A percentile compares a stretch with the other conserved stretches of the same genome.
Evolutionary conservation across 495 filamentous ascomycete species (phyloP).

Genomic region (Penicillium egyptiacum): DNA sequence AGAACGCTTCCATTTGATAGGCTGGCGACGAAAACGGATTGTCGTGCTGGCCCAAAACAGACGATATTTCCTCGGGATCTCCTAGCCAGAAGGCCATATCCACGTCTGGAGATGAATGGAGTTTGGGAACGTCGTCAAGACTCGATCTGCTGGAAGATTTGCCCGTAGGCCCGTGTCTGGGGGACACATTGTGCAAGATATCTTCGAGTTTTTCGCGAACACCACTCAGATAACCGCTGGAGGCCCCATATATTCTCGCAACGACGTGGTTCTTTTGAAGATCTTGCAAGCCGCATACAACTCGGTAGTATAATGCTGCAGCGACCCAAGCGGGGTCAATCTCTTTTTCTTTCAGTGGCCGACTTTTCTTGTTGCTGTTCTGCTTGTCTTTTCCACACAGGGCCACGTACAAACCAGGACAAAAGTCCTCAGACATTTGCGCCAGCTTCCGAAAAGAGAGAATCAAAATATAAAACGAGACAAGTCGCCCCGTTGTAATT

Average conservation of each 20-base stretch:
- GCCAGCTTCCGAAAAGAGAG: slow-evolving; percentile 5
- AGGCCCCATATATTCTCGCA: slow-evolving; percentile 10
- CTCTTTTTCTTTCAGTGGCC: not conserved
- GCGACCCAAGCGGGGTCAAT: slow-evolving; percentile 16
- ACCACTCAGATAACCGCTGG: not conserved
- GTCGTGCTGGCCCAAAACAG: not conserved
- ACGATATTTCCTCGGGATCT: not conserved
- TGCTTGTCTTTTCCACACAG: slow-evolving; percentile 8
- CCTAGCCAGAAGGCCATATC: slow-evolving; percentile 6
- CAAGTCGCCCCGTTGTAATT: slow-evolving; percentile 4
- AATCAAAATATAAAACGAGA: slow-evolving; percentile 14
- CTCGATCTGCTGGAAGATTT: not conserved
- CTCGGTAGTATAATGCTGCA: slow-evolving; percentile 20
- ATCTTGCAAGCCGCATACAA: slow-evolving; percentile 7
- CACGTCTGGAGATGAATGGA: not conserved
- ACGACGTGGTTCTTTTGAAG: slow-evolving; percentile 4
- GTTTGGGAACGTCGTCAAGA: slow-evolving; percentile 8
- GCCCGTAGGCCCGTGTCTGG: not conserved
- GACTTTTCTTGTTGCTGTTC: not conserved
- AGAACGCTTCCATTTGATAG: not conserved
- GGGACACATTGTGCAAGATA: slow-evolving; percentile 3
- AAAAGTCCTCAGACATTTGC: slow-evolving; percentile 13
- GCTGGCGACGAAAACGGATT: not conserved
- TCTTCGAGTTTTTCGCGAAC: slow-evolving; percentile 1
- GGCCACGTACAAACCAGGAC: slow-evolving; percentile 1